Percentiles rank a stretch among this genome's conserved stretches.
These are phyloP conservation scores for Pseudogymnoascus sp. DNA, from an alignment of 2,329 filamentous ascomycete species.

Conservation along the genomic window DNA sequence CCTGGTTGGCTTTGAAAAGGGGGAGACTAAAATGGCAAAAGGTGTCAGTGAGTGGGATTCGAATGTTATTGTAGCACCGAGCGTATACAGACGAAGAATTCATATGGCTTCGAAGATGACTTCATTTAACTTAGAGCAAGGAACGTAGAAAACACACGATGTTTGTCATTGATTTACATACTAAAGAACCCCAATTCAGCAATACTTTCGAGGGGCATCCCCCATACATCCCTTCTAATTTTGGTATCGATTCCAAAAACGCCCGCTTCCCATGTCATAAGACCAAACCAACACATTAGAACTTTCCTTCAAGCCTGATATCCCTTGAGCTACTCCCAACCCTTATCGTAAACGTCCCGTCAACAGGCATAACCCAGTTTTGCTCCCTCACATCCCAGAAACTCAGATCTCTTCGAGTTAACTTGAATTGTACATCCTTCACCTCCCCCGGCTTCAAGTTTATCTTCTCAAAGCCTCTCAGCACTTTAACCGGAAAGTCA, in stretches of 20 bases:
- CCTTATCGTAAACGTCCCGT: conserved; percentile 35
- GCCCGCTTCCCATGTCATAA: not conserved
- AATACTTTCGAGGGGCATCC: not conserved
- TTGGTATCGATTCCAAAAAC: not conserved
- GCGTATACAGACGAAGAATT: not conserved
- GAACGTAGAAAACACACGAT: too few relatives aligned
- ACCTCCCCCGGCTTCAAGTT: conserved; percentile 46
- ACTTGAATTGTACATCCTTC: conserved; percentile 43
- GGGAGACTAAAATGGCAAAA: not conserved
- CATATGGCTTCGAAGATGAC: not conserved
- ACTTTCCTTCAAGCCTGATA: conserved; percentile 24
- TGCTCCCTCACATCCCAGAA: conserved; percentile 60
- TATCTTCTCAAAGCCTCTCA: conserved; percentile 67
- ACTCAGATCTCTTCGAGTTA: conserved; percentile 61
- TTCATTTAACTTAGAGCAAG: not conserved
- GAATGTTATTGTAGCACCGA: not conserved
- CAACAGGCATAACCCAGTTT: conserved; percentile 57
- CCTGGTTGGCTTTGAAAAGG: not conserved
- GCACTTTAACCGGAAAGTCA: conserved; percentile 58
- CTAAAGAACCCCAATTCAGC: not conserved
- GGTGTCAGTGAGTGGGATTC: not conserved
- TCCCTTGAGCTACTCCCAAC: conserved; percentile 35
- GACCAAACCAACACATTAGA: conserved; percentile 14
- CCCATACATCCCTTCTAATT: not conserved
- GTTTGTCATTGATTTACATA: too few relatives aligned